Conservation (phyloP, 345 rosid genomes). For the Eucalyptus regnans region DNA sequence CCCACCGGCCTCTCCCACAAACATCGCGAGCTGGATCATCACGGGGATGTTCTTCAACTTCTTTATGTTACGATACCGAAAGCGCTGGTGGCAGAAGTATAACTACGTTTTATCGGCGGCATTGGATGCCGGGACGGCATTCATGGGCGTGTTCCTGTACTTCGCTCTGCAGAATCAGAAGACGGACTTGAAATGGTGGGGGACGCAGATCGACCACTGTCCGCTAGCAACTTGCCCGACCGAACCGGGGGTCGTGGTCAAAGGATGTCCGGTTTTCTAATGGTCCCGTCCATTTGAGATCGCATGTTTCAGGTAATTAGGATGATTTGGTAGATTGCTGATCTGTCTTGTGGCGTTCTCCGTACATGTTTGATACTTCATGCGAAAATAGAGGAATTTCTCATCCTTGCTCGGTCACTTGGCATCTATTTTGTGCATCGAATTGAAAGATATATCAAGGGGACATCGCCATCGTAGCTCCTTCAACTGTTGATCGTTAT, state of each 20-base stretch:
- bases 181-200: slow-evolving; percentile 78
- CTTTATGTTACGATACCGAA: slow-evolving; percentile 63
- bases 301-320: neutral
- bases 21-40: slow-evolving; percentile 88
- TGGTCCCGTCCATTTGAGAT: neutral
- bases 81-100: slow-evolving; percentile 96
- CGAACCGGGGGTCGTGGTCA: slow-evolving; percentile 49
- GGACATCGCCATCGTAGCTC: accelerated
- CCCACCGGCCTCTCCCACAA: slow-evolving; percentile 97
- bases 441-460: neutral
- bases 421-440: neutral
- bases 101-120: slow-evolving; percentile 91
- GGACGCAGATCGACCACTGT: slow-evolving; percentile 65
- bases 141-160: slow-evolving; percentile 83
- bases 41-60: slow-evolving; percentile 88
- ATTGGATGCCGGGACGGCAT: slow-evolving; percentile 91
- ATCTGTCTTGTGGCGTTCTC: neutral
- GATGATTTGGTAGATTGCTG: neutral
- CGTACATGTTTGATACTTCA: neutral
- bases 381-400: neutral
- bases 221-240: slow-evolving; percentile 81
- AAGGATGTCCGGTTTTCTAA: slow-evolving; percentile 51
- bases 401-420: neutral
- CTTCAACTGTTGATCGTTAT: accelerated
- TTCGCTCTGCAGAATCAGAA: slow-evolving; percentile 69